These are phyloP conservation scores for Malassezia slooffiae DNA, from an alignment of 1,284 basidiomycete genomes.

Conservation along the genomic window DNA sequence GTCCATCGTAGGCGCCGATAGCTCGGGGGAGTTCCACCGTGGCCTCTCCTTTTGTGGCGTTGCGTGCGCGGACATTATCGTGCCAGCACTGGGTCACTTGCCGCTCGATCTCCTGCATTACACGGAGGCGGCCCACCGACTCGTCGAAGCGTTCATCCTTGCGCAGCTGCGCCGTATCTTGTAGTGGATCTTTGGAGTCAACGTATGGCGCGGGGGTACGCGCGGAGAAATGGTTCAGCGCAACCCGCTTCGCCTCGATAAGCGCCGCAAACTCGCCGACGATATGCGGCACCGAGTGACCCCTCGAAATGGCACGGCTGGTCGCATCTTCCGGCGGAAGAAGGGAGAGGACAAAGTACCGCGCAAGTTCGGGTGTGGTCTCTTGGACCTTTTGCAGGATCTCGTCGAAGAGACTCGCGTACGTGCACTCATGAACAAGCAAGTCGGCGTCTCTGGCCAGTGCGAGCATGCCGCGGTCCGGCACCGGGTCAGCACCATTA, in stretches of 20 bases:
- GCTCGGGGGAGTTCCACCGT: no score
- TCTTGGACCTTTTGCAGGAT: slow-evolving; percentile 20
- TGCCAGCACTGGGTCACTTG: slow-evolving; percentile 11
- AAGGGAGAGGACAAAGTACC: not conserved
- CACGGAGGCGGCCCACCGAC: slow-evolving; percentile 1
- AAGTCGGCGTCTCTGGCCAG: slow-evolving; percentile 28
- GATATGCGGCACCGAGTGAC: slow-evolving; percentile 38
- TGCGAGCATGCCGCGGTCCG: slow-evolving; percentile 16
- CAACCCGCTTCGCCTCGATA: slow-evolving; percentile 24
- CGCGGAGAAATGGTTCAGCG: slow-evolving; percentile 40
- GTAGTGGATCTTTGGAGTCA: not conserved
- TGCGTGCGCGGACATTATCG: not conserved
- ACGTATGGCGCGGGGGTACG: slow-evolving; percentile 6
- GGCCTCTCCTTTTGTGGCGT: no score
- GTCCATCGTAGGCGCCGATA: slow-evolving; percentile 13
- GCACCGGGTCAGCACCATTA: slow-evolving; percentile 8
- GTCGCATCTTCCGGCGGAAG: slow-evolving; percentile 5
- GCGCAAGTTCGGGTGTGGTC: not conserved
- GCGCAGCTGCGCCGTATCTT: not conserved
- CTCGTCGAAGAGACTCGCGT: slow-evolving; percentile 31
- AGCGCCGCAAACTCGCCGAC: slow-evolving; percentile 35
- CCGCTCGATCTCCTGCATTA: slow-evolving; percentile 13
- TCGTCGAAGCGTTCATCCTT: not conserved
- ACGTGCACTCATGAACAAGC: slow-evolving; percentile 43
- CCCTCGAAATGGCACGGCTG: slow-evolving; percentile 15